Base-by-base conservation (phyloP, 495 filamentous ascomycete species). In the Lichina pygmaea region DNA sequence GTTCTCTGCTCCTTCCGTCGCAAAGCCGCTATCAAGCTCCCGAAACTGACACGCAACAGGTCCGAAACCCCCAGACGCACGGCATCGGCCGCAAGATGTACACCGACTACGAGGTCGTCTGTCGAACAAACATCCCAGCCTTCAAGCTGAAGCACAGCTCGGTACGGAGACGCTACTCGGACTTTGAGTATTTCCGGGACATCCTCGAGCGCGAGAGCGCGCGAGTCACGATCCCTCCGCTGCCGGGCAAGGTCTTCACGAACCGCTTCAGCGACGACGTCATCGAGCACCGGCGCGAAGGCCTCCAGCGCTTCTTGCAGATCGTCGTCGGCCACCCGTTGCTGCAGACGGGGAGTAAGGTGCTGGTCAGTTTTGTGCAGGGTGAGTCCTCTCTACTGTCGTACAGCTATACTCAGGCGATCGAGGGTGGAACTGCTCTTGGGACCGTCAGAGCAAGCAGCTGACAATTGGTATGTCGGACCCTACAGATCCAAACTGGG, bases 181-280 rank as follows among this genome's bases (percentile, higher is more conserved):
- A 97, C 60, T 97, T 97, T 54, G 89, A 97, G 64, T 85, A 89
- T 65, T 97, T 97, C 64, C 84, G 89, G 53, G 89, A 97, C 58
- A 93, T 95, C 46, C 71, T 97, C 44, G 89, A 97, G 68, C 78
- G 91, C 46, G 89, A 97, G 64, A 77, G 71, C 53, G 86, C 86
- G 36, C 68, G 91, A 45, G 89, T 97, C 43, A 93, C 83, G 32
- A 97, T 95, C 56, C 89, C 89, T 6, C 89, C 89, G 24, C 65
- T 97, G 44, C 89, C 89, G 0, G 89, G 89, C 30, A 97, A 95
- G 63, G 89, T 97, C 33, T 93, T 95, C 54, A 94, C 86, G 30
- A 95, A 95, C 59, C 80, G 89, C 12, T 97, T 97, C 64, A 86
- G 80, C 49, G 89, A 97, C 57, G 89, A 93, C 54, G 91, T 97